Evolutionary conservation across 805 yeast genomes (phyloP).

Genomic region (Cyberlindnera maritima): DNA sequence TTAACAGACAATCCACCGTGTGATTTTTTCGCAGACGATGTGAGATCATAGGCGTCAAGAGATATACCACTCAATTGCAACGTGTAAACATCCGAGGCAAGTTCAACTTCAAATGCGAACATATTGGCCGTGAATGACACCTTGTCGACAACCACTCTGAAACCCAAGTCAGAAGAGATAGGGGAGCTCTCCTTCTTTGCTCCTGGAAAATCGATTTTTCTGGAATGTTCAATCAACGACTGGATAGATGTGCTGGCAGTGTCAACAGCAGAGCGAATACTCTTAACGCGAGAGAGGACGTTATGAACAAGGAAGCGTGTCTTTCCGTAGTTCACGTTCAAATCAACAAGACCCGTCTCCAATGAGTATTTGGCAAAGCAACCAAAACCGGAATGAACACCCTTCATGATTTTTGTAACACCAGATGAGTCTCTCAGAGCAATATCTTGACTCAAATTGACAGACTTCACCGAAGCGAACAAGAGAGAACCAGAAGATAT

Average conservation of each 20-base stretch:
- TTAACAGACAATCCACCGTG: slow-evolving; percentile 25
- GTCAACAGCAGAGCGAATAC: slow-evolving; percentile 4
- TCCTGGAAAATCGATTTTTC: neutral
- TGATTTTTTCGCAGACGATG: slow-evolving; percentile 8
- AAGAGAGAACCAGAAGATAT: neutral
- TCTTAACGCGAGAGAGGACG: slow-evolving; percentile 1
- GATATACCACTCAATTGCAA: slow-evolving; percentile 12
- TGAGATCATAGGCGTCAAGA: slow-evolving; percentile 14
- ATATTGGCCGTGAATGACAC: slow-evolving; percentile 7
- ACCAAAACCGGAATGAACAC: slow-evolving; percentile 3
- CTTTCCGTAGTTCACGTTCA: neutral
- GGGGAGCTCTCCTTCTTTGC: neutral
- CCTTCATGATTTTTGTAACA: neutral
- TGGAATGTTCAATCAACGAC: neutral
- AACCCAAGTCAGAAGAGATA: neutral
- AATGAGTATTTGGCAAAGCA: slow-evolving; percentile 3
- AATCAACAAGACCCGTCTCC: neutral
- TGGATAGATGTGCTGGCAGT: neutral
- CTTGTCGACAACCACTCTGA: slow-evolving; percentile 1
- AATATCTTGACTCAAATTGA: neutral
- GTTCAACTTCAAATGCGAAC: slow-evolving; percentile 5
- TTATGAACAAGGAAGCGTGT: slow-evolving; percentile 5
- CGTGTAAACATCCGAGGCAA: slow-evolving; percentile 3
- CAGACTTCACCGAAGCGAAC: slow-evolving; percentile 2
- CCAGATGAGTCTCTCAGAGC: neutral